Percentiles rank a stretch among this genome's conserved stretches.
These are phyloP conservation scores for Cutaneotrichosporon cutaneum DNA, from an alignment of 1,284 basidiomycete genomes.

Conservation along the genomic window DNA sequence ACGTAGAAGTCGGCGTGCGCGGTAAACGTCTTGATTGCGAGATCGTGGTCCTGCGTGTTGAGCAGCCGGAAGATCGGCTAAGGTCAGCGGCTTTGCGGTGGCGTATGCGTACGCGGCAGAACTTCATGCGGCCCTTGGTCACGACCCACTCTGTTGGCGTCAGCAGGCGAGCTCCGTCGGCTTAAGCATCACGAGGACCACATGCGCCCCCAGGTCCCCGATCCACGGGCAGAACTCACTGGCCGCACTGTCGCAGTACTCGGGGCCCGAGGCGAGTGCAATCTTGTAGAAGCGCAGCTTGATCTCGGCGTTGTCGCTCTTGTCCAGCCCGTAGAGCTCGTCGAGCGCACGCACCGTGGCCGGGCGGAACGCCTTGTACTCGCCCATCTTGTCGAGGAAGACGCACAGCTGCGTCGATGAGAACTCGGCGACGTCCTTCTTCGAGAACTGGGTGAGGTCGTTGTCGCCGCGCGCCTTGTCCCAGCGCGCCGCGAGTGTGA, in stretches of 20 bases:
- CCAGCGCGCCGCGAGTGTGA: constrained; percentile 73
- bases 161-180: not conserved
- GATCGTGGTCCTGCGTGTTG: constrained; percentile 53
- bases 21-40: constrained; percentile 56
- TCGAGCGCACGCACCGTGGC: constrained; percentile 50
- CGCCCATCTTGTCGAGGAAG: constrained; percentile 55
- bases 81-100: not conserved
- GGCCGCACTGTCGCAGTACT: constrained; percentile 55
- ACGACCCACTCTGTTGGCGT: constrained; percentile 53
- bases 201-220: not conserved
- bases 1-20: constrained; percentile 56
- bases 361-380: constrained; percentile 42
- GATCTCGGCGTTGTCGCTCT: constrained; percentile 55
- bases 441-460: constrained; percentile 50
- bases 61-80: constrained; percentile 54
- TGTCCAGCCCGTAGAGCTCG: constrained; percentile 52
- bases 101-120: constrained; percentile 43
- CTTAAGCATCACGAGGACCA: not conserved
- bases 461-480: constrained; percentile 61
- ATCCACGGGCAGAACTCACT: constrained; percentile 32
- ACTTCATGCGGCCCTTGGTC: constrained; percentile 56
- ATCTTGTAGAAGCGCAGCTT: constrained; percentile 56
- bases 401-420: constrained; percentile 51
- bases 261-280: constrained; percentile 53
- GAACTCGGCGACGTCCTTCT: constrained; percentile 45